Evolutionary conservation across 306 rosid genomes (phyloP), one percentile per base, ranked within the genome.

Genomic region (Inga leiocalycina): DNA sequence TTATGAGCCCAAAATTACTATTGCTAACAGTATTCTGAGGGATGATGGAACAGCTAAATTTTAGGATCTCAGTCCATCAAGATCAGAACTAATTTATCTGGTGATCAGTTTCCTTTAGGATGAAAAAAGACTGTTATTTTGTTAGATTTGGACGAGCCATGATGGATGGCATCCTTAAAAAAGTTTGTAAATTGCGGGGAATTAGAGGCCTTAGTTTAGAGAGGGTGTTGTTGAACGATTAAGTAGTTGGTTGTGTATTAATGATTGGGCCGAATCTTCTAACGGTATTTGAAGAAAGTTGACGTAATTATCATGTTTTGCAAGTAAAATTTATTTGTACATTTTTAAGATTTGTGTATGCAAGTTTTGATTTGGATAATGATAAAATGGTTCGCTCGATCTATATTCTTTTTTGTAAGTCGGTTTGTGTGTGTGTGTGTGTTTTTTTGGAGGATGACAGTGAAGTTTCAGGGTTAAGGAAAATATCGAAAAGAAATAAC

Each of bases 1-100:
- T 96, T 92, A 87, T 83, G 82, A 89, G 97, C 82, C 95, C 99
- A 92, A 90, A 92, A 92, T 85, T 92, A 87, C 97, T 82, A 87
- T 93, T 82, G 88, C 97, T 94, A 87, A 91, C 97, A 78, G 87
- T 84, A 81, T 90, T 80, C 87, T 77, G 85, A 79, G 51, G 83
- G 85, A 79, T 76, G 85, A 79, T 76, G 88, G 85, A 80, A 70
- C 83, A 74, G 78, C 67, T 82, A 83, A 89, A 82, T 88, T 83
- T 83, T 88, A 78, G 87, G 81, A 81, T 85, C 87, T 85, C 77
- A 72, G 79, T 84, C 83, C 74, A 74, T 84, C 78, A 81, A 86
- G 73, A 80, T 61, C 85, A 51, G 85, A 81, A 85, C 89, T 92
- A 90, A 91, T 91, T 89, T 80, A 45, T 82, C 82, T 85, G 64